Conservation (phyloP, 371 early-diverging fungal genomes). For the Rhizopus arrhizus region DNA sequence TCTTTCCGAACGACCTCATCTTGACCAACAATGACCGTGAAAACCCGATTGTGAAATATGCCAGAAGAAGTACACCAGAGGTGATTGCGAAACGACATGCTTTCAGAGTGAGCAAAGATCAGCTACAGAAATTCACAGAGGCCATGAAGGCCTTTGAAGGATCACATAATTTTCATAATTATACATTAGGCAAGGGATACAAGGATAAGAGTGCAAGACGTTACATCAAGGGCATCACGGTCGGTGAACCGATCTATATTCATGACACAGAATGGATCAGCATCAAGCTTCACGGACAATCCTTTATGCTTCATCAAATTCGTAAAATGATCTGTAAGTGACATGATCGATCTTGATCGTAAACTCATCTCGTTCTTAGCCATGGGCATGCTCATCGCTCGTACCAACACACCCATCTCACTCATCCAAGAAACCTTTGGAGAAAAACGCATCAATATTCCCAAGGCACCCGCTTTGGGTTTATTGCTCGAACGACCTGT, state of each 20-base stretch:
- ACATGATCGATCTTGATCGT: not conserved
- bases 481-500: constrained; percentile 85
- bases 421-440: constrained; percentile 72
- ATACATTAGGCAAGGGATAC: constrained; percentile 82
- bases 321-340: constrained; percentile 96
- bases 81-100: constrained; percentile 56
- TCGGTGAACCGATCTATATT: constrained; percentile 74
- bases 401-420: constrained; percentile 70
- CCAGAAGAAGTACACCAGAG: constrained; percentile 35
- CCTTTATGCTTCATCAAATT: constrained; percentile 99
- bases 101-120: constrained; percentile 67
- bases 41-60: constrained; percentile 32
- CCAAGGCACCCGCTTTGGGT: constrained; percentile 97
- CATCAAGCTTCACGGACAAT: constrained; percentile 94
- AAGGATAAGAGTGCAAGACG: constrained; percentile 82
- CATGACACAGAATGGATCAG: constrained; percentile 91
- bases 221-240: constrained; percentile 77
- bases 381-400: constrained; percentile 78
- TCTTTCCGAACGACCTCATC: constrained; percentile 22
- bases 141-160: constrained; percentile 82
- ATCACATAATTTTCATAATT: constrained; percentile 97
- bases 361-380: constrained; percentile 34
- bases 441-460: constrained; percentile 84
- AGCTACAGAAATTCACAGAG: constrained; percentile 65
- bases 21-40: constrained; percentile 13